Base-by-base conservation (phyloP, 2,329 filamentous ascomycete species). In the Trematosphaeria pertusa region DNA sequence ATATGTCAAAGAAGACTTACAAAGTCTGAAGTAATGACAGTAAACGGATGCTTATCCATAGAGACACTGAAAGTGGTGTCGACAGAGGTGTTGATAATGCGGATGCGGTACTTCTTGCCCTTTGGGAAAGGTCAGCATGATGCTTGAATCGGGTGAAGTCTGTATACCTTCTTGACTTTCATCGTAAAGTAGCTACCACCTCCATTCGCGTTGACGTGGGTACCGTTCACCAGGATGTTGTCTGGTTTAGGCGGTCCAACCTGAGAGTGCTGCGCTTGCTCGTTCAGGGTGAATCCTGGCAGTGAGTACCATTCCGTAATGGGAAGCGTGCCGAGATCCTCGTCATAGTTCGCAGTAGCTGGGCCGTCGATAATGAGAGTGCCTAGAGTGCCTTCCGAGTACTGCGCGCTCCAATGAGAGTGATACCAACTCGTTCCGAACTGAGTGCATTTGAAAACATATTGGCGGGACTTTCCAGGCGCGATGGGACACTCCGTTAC, bases 271-370 rank as follows among this genome's bases (percentile, higher is more conserved):
- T 54, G 62, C 5, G 58, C 66, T 26, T 52, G 66, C 53, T 58
- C 68, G 37, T 58, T 62, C 50, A 60, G 61, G 49, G 41, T 65
- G 58, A 67, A 63, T 30, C 48, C 68, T 50, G 55, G 65, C 47
- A 59, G 49, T 36, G 69, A 81, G 62, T 85, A 85, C 85, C 85
- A 89, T 59, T 89, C 87, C 12, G 77, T 80, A 5, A 87, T 61
- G 19, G 84, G 75, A 1, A 87, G 56, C 9, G 77, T 69, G 3
- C 86, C 86, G 0, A 87, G 72, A 58, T 89, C 86, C 37, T 80
- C 75, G 49, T 89, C 84, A 18, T 76, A 78, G 45, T 75, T 73
- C 14, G 65, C 66, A 12, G 67, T 70, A 12, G 73, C 70, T 12
- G 75, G 75, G 4, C 75, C 75, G 41, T 77, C 48, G 33, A 70